These are phyloP conservation scores for Somion occarium DNA, from an alignment of 1,284 basidiomycete genomes.

Conservation along the genomic window DNA sequence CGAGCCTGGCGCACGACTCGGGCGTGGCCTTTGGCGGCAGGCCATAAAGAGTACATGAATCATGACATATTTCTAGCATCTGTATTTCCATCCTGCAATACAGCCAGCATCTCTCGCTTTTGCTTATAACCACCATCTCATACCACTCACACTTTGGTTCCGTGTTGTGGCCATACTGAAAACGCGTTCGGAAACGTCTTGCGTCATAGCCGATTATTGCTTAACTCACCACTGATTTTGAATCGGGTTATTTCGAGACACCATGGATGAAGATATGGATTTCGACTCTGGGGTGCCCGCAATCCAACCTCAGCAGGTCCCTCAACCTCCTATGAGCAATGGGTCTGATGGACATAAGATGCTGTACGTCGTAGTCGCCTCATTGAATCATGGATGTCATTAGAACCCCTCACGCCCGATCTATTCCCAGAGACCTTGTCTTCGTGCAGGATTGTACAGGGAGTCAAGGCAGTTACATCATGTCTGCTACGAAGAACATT, in stretches of 20 bases:
- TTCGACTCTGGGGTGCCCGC: slow-evolving; percentile 40
- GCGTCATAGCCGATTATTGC: not conserved
- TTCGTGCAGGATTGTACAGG: slow-evolving; percentile 93
- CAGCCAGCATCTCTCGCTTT: not conserved
- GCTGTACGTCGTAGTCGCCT: slow-evolving; percentile 54
- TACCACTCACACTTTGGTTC: too few species aligned
- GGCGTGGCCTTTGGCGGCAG: slow-evolving; percentile 25
- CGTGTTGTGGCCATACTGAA: too few species aligned
- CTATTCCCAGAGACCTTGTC: slow-evolving; percentile 67
- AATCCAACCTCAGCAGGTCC: slow-evolving; percentile 33
- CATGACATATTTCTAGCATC: not conserved
- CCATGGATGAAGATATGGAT: slow-evolving; percentile 78
- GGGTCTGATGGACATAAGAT: slow-evolving; percentile 52
- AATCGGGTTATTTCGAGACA: slow-evolving; percentile 11
- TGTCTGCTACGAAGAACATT: slow-evolving; percentile 96
- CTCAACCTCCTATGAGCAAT: slow-evolving; percentile 28
- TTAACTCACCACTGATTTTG: not conserved
- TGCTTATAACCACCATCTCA: not conserved
- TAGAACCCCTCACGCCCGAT: not conserved
- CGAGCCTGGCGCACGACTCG: slow-evolving; percentile 25
- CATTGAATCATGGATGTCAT: too few species aligned
- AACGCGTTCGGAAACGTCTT: too few species aligned
- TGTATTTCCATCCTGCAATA: not conserved
- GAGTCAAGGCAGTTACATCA: slow-evolving; percentile 79
- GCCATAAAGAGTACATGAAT: slow-evolving; percentile 15